Base-by-base conservation (phyloP, 2,329 filamentous ascomycete species). In the Exserohilum turcica region DNA sequence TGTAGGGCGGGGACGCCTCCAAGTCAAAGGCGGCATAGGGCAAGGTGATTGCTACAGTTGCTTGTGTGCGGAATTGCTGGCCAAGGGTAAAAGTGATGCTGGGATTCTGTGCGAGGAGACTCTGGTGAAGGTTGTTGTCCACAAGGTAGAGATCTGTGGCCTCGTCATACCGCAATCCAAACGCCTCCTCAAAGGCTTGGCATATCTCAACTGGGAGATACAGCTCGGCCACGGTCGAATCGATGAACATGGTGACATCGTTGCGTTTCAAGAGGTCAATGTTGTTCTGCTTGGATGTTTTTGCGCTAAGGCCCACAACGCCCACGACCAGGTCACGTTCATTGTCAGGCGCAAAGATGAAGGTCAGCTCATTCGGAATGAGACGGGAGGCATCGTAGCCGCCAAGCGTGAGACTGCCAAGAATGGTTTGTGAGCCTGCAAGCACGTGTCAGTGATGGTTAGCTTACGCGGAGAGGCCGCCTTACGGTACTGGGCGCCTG, bases 401-500 rank as follows among this genome's bases (percentile, higher is more conserved):
- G 18, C 89, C 89, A 8, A 92, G 75, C 0, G 86, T 89, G 39
- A 91, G 72, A 27, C 77, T 79, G 12, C 67, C 73, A 8, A 74
- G 68, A n/a, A 76, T 70, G 6, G 67, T 70, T 12, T 67, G 63
- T 42, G 64, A 66, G 24, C 64, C 73, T 76, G 39, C 24, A 40
- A 70, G 27, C 31, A 46, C 53, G 45, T 57, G 48, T 60, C 57
- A 47, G 56, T 8, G 9, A 19, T 19, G 13, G 38, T 12, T 37
- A n/a, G 5, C 15, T 27, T 12, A 8, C 27, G 16, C 8, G 18
- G 6, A 31, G 16, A 15, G 15, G 31, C 18, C 12, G 24, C 73
- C 82, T 70, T 76, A 86, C 86, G 81, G 66, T 91, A 91, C 56
- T 82, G 82, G n/a, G 87, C 87, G 13, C 89, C 89, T 35, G 88